Conservation (phyloP, 2,329 filamentous ascomycete genomes). For the Diaporthe amygdali region DNA sequence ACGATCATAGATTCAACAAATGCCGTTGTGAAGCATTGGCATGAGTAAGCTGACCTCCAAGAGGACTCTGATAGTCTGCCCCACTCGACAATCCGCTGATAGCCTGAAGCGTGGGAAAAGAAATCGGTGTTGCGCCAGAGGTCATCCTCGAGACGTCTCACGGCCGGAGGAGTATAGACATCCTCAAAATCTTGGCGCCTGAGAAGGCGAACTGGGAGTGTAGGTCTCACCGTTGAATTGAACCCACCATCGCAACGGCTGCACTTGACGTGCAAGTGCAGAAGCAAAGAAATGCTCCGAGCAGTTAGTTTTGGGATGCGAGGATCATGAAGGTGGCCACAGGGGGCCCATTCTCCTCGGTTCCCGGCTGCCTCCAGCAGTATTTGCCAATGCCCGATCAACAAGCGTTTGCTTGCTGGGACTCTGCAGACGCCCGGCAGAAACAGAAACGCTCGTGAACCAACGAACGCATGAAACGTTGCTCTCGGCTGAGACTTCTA, state of each 20-base stretch:
- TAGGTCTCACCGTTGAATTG: conserved; percentile 52
- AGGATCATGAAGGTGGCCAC: neutral
- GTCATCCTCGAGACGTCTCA: conserved; percentile 91
- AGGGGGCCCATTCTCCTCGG: neutral
- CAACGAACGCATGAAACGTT: neutral
- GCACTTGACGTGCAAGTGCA: neutral
- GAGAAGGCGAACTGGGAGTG: conserved; percentile 93
- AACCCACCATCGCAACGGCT: neutral
- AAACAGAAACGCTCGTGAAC: neutral
- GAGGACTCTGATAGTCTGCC: neutral
- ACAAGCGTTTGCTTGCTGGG: neutral
- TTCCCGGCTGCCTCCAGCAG: neutral
- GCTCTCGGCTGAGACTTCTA: neutral
- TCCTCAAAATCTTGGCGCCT: conserved; percentile 77
- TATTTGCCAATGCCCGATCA: neutral
- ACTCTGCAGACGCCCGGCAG: neutral
- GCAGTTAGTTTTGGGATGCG: neutral
- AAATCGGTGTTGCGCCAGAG: conserved; percentile 84
- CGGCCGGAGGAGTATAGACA: conserved; percentile 87
- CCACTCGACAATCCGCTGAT: neutral
- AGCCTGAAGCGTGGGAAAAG: conserved; percentile 68
- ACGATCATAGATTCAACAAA: conserved; percentile 83
- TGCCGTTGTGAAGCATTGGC: conserved; percentile 81
- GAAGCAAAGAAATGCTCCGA: neutral
- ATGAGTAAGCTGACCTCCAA: conserved; percentile 53